Base-by-base conservation (phyloP, 305 asterid species). In the Fraxinus platypoda region DNA sequence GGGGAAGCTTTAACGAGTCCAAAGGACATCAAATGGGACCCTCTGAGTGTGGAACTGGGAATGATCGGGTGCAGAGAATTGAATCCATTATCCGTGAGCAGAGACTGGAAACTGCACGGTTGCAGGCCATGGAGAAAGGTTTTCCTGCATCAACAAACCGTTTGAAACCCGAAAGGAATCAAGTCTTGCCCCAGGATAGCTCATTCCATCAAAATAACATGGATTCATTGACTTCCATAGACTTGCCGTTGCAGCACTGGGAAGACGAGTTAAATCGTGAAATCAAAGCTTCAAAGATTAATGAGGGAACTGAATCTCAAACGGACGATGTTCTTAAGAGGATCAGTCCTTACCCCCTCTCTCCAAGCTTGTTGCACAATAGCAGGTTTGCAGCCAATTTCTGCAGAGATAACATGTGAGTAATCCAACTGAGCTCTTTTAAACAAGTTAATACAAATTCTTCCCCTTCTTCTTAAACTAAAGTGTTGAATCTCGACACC, bases 31-130 rank as follows among this genome's bases (percentile, higher is more conserved):
- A 83, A 79, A 80, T 66, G 21, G 87, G 81, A 43, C 83, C 80
- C 71, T 59, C 41, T 30, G 90, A 85, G 77, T 54, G 88, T 74
- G 81, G 80, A 30, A 49, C 83, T 83, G 93, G 88, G 72, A 86
- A 85, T 75, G 78, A 86, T 78, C 98, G 95, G 0, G 88, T 83
- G 62, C 91, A 87, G 88, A 93, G 98, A 84, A 90, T 92, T 30
- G 97, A 93, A 76, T 91, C 97, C 79, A 93, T 94, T 43, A 93
- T 93, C 82, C 94, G 85, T 19, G 97, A 94, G 83, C 99, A 93
- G 87, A 88, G 93, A 81, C 59, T 93, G 73, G 99, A 96, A 90
- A 90, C 98, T 46, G 97, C 99, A 2, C 91, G 98, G 98, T 83
- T 93, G 85, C 98, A 93, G 83, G 97, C 95, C 6, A 87, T 86